Base-by-base conservation (phyloP, 208 protist genomes). In the Trypanosoma theileri region DNA sequence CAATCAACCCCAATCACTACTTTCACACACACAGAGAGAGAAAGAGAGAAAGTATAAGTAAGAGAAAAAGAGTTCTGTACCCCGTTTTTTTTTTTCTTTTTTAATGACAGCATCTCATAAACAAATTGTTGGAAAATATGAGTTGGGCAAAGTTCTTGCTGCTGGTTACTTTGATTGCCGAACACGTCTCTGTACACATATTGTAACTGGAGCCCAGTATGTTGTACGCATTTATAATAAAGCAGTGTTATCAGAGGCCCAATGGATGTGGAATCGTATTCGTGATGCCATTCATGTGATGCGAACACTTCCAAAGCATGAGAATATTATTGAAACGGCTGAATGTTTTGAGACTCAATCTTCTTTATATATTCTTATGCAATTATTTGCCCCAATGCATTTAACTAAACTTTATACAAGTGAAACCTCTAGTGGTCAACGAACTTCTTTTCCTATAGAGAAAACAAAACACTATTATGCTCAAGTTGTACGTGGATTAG, bases 321-420 rank as follows among this genome's bases (percentile, higher is more conserved):
- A 84, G 42, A 86, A 93, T 67, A 78, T 94, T 24, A 76, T 94
- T 67, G 91, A 96, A 71, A 96, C 89, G 75, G 71, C 88, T 4
- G 87, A 96, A 71, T 93, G 85, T 66, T 96, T 93, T 51, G 91
- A 96, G 73, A 90, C 91, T 12, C 68, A 80, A 53, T 77, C 80
- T 0, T 88, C 81, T 2, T 52, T 96, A 19, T 96, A 96, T 81
- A 92, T 96, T 59, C 61, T 96, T 22, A 96, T 96, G 91, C 80
- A 89, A 22, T 58, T 88, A 7, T 92, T 94, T 66, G 70, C 75
- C 10, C 91, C 90, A 24, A 77, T 80, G 42, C 90, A 91, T 63
- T 41, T 89, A 11, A 85, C 84, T 8, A 80, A 81, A 50, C 48
- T 93, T 24, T 88, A 91, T 68, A 86, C 80, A 1, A 82, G 53